These are phyloP conservation scores for Trametes punicea DNA, from an alignment of 768 basidiomycete genomes.

Conservation along the genomic window DNA sequence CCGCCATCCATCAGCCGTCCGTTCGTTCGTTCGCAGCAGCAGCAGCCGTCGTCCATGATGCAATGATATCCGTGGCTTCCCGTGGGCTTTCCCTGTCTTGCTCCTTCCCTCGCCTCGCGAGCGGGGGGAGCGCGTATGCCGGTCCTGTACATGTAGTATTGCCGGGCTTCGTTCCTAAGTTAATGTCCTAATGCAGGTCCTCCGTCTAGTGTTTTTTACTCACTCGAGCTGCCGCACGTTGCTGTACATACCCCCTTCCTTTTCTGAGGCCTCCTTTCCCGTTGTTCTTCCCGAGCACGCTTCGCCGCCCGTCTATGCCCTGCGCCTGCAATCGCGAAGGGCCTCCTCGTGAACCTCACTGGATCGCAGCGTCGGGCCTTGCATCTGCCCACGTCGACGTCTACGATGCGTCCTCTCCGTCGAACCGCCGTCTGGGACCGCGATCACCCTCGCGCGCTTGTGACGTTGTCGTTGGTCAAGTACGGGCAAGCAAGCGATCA, in stretches of 20 bases:
- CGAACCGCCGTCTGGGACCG: too few relatives aligned
- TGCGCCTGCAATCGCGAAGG: not conserved
- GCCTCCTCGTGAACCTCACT: not conserved
- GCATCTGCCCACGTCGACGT: not conserved
- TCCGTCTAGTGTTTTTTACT: not conserved
- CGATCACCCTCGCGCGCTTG: not conserved
- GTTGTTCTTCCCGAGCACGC: not conserved
- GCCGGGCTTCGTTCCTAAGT: constrained; percentile 20
- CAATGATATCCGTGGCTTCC: not conserved
- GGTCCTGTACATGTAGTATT: constrained; percentile 20
- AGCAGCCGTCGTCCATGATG: not conserved
- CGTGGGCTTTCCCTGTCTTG: not conserved
- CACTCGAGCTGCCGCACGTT: not conserved
- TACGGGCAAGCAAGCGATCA: too few relatives aligned
- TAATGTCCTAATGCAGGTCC: constrained; percentile 18
- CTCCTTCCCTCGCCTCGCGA: not conserved
- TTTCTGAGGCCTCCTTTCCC: not conserved
- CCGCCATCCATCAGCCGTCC: not conserved
- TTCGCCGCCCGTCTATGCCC: too few relatives aligned
- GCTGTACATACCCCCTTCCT: not conserved
- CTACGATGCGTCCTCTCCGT: not conserved
- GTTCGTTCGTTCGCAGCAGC: not conserved
- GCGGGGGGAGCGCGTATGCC: not conserved
- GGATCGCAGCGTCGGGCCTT: too few relatives aligned
- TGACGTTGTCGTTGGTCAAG: too few relatives aligned